Evolutionary conservation across 106 monocot genomes (phyloP).

Genomic region (Agapanthus africanus): DNA sequence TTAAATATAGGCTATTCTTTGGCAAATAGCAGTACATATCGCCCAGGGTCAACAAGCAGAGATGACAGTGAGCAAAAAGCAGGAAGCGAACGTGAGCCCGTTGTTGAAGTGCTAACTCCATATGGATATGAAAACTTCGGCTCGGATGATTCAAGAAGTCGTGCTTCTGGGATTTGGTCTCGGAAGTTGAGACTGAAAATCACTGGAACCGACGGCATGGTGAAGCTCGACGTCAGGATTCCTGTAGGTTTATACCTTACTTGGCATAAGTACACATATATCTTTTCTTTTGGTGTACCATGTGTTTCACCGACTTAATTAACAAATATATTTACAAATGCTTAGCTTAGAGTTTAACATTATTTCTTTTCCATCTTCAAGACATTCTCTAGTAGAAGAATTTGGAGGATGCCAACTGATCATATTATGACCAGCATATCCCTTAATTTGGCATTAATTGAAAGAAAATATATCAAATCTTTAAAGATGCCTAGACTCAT

Average conservation of each 20-base stretch:
- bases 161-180: constrained; percentile 60
- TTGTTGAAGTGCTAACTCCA: constrained; percentile 71
- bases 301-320: too few relatives aligned
- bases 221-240: constrained; percentile 78
- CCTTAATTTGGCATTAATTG: too few relatives aligned
- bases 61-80: constrained; percentile 18
- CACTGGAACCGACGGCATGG: constrained; percentile 68
- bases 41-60: constrained; percentile 3
- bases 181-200: constrained; percentile 74
- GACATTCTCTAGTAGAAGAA: too few relatives aligned
- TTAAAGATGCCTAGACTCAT: too few relatives aligned
- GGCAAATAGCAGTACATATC: constrained; percentile 13
- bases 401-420: too few relatives aligned
- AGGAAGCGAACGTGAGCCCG: constrained; percentile 38
- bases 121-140: constrained; percentile 32
- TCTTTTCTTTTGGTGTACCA: too few relatives aligned
- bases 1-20: constrained; percentile 29
- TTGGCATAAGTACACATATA: too few relatives aligned
- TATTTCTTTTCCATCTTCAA: not conserved
- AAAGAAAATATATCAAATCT: too few relatives aligned
- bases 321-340: too few relatives aligned
- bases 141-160: constrained; percentile 39
- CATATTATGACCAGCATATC: too few relatives aligned
- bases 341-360: too few relatives aligned
- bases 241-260: constrained; percentile 51